phyloP scores from a whole-genome alignment of 1,139 yeast species.

The Sugiyamaella neomexicana region DNA sequence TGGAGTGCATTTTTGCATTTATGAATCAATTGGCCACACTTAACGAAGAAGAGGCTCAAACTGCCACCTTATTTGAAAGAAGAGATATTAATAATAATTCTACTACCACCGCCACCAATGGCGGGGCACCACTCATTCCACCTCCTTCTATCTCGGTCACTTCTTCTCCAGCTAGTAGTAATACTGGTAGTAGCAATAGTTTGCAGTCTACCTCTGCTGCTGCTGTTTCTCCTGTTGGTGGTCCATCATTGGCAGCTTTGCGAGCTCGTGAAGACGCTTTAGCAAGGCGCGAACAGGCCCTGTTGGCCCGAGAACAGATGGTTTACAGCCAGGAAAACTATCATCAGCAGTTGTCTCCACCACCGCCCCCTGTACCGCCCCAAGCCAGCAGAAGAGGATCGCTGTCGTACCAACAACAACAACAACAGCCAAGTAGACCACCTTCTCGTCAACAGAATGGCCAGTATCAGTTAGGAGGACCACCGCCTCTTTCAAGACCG shows the following conservation, averaged over 20 bases:
- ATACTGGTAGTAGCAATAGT: constrained; percentile 8
- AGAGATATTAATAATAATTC: constrained; percentile 7
- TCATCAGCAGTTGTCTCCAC: constrained; percentile 1
- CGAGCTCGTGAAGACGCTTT: constrained; percentile 29
- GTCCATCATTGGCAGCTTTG: constrained; percentile 18
- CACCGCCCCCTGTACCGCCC: constrained; percentile 4
- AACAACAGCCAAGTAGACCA: constrained; percentile 10
- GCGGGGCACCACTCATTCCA: neutral
- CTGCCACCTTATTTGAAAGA: constrained; percentile 13
- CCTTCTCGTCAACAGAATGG: constrained; percentile 2
- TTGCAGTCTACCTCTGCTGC: constrained; percentile 11
- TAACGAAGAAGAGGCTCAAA: constrained; percentile 36
- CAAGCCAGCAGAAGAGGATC: constrained; percentile 17
- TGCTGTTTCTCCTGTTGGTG: no score
- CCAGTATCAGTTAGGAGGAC: neutral
- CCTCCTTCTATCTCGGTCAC: constrained; percentile 2
- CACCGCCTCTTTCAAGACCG: no score
- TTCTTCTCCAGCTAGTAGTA: constrained; percentile 10
- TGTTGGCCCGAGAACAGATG: constrained; percentile 30
- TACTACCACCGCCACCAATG: no score
- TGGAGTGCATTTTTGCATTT: constrained; percentile 81
- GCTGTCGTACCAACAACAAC: constrained; percentile 11
- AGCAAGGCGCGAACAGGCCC: constrained; percentile 26
- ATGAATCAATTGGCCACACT: constrained; percentile 65
- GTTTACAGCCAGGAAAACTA: constrained; percentile 22